A percentile compares a stretch with the other conserved stretches of the same genome.
Evolutionary conservation across 495 filamentous ascomycete species (phyloP).

Genomic region (Penicillium dipodomyicola): DNA sequence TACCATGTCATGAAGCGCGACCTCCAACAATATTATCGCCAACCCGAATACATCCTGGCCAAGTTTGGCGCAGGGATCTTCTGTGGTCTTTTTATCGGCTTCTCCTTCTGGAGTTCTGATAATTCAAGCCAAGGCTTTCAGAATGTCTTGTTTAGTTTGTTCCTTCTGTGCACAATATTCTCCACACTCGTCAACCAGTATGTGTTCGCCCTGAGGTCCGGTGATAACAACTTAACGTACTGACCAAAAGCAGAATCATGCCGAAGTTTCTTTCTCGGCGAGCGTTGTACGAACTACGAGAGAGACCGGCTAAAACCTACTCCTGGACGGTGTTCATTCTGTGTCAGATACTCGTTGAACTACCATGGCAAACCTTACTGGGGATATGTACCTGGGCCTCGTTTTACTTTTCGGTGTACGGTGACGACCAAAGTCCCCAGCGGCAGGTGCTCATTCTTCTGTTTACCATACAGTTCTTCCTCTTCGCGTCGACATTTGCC

Average conservation of each 20-base stretch:
- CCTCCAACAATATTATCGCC: constrained; percentile 6
- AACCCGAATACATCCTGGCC: constrained; percentile 1
- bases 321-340: constrained; percentile 62
- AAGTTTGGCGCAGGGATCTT: not conserved
- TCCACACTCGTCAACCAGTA: constrained; percentile 9
- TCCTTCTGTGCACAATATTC: constrained; percentile 14
- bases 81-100: constrained; percentile 15
- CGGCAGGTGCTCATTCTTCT: constrained; percentile 53
- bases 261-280: constrained; percentile 13
- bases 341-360: constrained; percentile 58
- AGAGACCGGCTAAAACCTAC: constrained; percentile 58
- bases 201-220: not conserved
- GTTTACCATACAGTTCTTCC: constrained; percentile 42
- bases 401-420: constrained; percentile 25
- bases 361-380: constrained; percentile 61
- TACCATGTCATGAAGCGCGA: not conserved
- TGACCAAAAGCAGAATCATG: constrained; percentile 6
- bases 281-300: constrained; percentile 4
- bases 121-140: constrained; percentile 16
- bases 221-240: too few relatives aligned
- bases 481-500: constrained; percentile 53
- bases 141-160: constrained; percentile 15
- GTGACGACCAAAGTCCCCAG: constrained; percentile 48
- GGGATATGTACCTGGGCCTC: constrained; percentile 36
- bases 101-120: constrained; percentile 22